Conservation (phyloP, 306 rosid genomes). For the Lotus japonicus region DNA sequence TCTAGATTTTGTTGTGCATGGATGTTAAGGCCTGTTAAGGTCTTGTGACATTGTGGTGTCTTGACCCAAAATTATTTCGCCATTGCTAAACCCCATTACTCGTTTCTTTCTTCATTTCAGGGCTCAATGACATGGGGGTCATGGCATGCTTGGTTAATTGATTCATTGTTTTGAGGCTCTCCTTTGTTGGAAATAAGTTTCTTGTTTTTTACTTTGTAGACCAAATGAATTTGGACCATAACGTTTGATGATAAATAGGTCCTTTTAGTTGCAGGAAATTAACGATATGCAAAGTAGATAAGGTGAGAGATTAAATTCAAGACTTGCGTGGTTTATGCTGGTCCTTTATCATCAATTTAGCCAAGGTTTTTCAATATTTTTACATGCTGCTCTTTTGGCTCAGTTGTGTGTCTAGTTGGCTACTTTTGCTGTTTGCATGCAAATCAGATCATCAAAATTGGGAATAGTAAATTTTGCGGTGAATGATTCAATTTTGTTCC, state of each 20-base stretch:
- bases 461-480: too few relatives aligned
- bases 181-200: not conserved
- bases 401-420: too few relatives aligned
- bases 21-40: not conserved
- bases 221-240: slow-evolving; percentile 2
- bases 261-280: not conserved
- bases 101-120: slow-evolving; percentile 28
- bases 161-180: slow-evolving; percentile 1
- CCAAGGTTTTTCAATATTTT: too few relatives aligned
- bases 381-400: too few relatives aligned
- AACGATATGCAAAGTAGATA: not conserved
- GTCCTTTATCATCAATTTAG: too few relatives aligned
- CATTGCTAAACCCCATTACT: not conserved
- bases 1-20: not conserved
- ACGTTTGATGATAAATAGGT: not conserved
- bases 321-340: not conserved
- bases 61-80: not conserved
- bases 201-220: not conserved
- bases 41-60: not conserved
- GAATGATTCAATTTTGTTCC: too few relatives aligned
- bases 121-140: not conserved
- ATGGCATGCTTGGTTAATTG: slow-evolving; percentile 7
- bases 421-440: too few relatives aligned
- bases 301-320: slow-evolving; percentile 1
- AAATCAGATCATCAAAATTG: too few relatives aligned